Evolutionary conservation across 352 stramenopile species (phyloP).

Genomic region (Globisporangium camurandrum): DNA sequence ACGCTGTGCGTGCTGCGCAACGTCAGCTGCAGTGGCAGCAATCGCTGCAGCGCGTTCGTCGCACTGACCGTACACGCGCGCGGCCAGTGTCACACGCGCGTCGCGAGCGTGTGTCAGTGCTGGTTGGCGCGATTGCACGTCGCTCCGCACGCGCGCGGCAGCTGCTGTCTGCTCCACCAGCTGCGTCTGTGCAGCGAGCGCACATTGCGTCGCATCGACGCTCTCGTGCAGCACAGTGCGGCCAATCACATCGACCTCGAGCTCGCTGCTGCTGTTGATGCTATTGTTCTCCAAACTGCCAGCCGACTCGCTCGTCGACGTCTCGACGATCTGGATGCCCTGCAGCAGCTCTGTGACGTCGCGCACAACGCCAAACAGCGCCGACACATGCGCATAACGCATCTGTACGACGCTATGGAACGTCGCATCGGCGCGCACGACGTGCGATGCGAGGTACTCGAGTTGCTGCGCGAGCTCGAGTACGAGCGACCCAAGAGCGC

Average conservation of each 20-base stretch:
- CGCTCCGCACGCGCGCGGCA: slow-evolving; percentile 1
- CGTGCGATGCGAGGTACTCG: slow-evolving; percentile 34
- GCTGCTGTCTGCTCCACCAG: slow-evolving; percentile 3
- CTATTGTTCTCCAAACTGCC: too few species aligned
- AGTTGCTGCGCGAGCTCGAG: slow-evolving; percentile 47
- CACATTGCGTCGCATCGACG: slow-evolving; percentile 8
- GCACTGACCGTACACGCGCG: slow-evolving; percentile 11
- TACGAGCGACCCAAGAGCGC: slow-evolving; percentile 20
- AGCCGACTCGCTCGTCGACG: slow-evolving; percentile 21
- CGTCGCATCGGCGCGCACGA: slow-evolving; percentile 9
- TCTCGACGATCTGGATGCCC: slow-evolving; percentile 40
- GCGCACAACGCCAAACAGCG: slow-evolving; percentile 31
- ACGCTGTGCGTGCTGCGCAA: slow-evolving; percentile 11
- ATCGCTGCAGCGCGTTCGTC: slow-evolving; percentile 12
- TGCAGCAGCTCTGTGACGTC: slow-evolving; percentile 41
- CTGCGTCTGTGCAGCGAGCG: slow-evolving; percentile 6
- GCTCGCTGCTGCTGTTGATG: slow-evolving; percentile 9
- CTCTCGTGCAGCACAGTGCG: slow-evolving; percentile 20
- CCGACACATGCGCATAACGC: slow-evolving; percentile 24
- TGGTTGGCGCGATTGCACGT: slow-evolving; percentile 12
- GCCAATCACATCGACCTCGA: slow-evolving; percentile 44
- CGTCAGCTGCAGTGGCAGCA: slow-evolving; percentile 4
- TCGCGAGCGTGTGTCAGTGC: slow-evolving; percentile 9
- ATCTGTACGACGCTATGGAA: slow-evolving; percentile 27
- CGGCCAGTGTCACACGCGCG: neutral